A percentile compares a stretch with the other conserved stretches of the same genome.
phyloP scores from a whole-genome alignment of 176 grass and related monocot species.

The Avena eriantha region DNA sequence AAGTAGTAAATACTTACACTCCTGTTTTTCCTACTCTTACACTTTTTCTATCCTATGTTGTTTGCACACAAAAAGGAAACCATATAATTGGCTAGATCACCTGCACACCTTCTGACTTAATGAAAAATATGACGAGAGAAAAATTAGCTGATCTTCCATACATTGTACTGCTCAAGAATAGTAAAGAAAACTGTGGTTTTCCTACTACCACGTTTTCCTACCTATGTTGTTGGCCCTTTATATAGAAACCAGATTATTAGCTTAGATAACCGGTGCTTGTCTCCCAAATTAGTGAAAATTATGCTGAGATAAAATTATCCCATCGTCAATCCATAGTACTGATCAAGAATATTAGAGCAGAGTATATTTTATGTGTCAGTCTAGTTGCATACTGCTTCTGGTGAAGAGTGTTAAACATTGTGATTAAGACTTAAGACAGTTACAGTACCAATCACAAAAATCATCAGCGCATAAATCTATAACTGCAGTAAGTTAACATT shows the following conservation, averaged over 20 bases:
- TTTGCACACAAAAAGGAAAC: neutral
- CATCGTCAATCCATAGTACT: neutral
- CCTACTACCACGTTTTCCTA: neutral
- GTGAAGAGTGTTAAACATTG: neutral
- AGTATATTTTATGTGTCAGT: neutral
- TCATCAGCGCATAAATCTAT: neutral
- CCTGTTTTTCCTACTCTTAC: neutral
- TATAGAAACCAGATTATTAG: slow-evolving; percentile 3
- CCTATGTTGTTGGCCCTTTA: neutral
- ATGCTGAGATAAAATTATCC: neutral
- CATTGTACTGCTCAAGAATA: neutral
- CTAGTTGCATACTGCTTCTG: slow-evolving; percentile 13
- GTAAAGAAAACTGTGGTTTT: neutral
- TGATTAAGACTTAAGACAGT: neutral
- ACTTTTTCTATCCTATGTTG: neutral
- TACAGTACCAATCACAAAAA: neutral
- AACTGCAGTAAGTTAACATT: neutral
- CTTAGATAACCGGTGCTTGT: neutral
- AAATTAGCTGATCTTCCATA: neutral
- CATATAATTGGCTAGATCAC: neutral
- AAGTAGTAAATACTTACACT: neutral
- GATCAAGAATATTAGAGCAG: neutral
- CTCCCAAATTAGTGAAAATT: neutral
- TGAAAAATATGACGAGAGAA: neutral
- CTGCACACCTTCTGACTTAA: neutral